These are phyloP conservation scores for Isabelozyma gotoi DNA, from an alignment of 805 yeast species.

Conservation along the genomic window DNA sequence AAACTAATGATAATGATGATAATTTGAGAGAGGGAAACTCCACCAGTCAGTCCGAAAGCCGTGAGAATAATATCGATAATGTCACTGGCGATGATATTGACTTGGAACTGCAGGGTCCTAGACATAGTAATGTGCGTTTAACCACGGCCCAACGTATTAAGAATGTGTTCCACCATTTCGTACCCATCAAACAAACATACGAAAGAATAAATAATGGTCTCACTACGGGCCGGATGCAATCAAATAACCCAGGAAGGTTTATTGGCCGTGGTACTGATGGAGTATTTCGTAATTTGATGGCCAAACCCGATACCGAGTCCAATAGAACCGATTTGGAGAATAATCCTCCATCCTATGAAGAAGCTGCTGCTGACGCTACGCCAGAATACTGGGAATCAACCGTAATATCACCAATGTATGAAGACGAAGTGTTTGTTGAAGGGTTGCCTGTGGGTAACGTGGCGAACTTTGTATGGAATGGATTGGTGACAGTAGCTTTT, in stretches of 20 bases:
- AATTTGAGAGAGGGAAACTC: conserved; percentile 16
- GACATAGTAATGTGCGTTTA: conserved; percentile 9
- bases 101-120: conserved; percentile 16
- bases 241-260: conserved; percentile 43
- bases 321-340: conserved; percentile 41
- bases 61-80: background rate
- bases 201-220: conserved; percentile 42
- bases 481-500: conserved; percentile 84
- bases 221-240: conserved; percentile 42
- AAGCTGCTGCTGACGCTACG: conserved; percentile 89
- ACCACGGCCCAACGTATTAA: conserved; percentile 29
- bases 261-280: conserved; percentile 69
- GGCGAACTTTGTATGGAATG: conserved; percentile 89
- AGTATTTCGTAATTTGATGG: conserved; percentile 87
- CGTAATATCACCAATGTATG: conserved; percentile 72
- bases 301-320: conserved; percentile 70
- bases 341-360: conserved; percentile 86
- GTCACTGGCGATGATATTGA: conserved; percentile 23
- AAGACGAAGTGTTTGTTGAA: conserved; percentile 89
- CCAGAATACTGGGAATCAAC: conserved; percentile 98
- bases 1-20: conserved; percentile 13
- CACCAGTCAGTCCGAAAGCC: conserved; percentile 4
- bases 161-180: conserved; percentile 29
- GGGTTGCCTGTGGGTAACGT: conserved; percentile 94
- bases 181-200: conserved; percentile 43